Evolutionary conservation across 1,284 basidiomycete genomes (phyloP).

Genomic region (Apiotrichum gamsii): DNA sequence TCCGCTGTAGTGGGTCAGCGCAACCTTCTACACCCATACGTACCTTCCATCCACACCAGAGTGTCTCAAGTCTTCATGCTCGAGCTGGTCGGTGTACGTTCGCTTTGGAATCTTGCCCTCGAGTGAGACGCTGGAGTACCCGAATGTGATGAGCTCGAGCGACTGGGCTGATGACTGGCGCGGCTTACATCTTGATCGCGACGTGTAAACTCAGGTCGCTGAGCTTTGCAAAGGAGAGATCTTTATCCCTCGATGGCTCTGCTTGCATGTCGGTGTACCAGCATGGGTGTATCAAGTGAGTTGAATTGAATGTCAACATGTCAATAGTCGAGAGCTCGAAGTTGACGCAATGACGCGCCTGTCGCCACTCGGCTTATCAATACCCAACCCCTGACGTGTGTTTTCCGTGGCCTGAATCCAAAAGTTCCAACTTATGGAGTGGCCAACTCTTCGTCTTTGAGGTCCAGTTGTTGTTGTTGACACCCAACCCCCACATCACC

Average conservation of each 20-base stretch:
- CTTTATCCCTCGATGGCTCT: slow-evolving; percentile 48
- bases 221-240: slow-evolving; percentile 83
- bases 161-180: background rate
- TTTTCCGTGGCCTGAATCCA: slow-evolving; percentile 2
- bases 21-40: slow-evolving; percentile 31
- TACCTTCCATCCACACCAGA: slow-evolving; percentile 71
- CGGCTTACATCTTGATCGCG: slow-evolving; percentile 73
- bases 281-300: no score
- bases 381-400: background rate
- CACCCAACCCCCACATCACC: slow-evolving; percentile 1
- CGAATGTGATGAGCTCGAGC: slow-evolving; percentile 21
- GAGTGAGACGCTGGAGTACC: slow-evolving; percentile 62
- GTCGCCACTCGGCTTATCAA: background rate
- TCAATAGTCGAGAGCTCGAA: no score
- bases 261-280: slow-evolving; percentile 24
- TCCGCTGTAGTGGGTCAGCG: slow-evolving; percentile 50
- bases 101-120: slow-evolving; percentile 66
- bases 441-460: background rate
- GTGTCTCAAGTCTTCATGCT: slow-evolving; percentile 69
- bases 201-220: slow-evolving; percentile 79
- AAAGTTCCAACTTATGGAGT: slow-evolving; percentile 10
- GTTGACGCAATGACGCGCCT: no score
- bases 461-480: background rate
- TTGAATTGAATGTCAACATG: background rate
- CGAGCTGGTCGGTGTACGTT: slow-evolving; percentile 66